Base-by-base conservation (phyloP, 2,329 filamentous ascomycete species). In the Phyllosticta capitalensis region DNA sequence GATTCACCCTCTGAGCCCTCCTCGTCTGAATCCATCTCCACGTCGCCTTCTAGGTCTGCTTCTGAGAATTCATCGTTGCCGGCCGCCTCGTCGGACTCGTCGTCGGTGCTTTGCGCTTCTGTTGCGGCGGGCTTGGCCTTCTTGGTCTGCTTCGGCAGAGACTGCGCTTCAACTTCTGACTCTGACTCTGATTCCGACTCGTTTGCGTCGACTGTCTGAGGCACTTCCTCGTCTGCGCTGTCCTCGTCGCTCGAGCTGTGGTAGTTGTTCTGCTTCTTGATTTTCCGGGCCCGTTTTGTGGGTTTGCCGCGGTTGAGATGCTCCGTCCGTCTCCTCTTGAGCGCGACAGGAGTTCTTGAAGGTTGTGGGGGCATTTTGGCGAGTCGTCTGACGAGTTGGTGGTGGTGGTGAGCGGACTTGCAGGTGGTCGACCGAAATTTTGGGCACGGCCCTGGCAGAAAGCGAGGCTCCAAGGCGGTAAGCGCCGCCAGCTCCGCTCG, bases 211-310 rank as follows among this genome's bases (percentile, higher is more conserved):
- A 20, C 50, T 10, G 52, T 14, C 20, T 24, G 51, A 22, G 22
- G 50, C 54, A 24, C 54, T 26, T 54, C 53, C 17, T 52, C 51
- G 17, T 56, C 50, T 24, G 14, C 52, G 24, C 52, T 56, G 12
- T 73, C 72, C 59, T 83, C 81, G 52, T 85, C 82, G 61, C 81
- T 81, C 30, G 82, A 85, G 68, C 82, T 85, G 78, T 86, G 80
- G 74, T 88, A 87, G 61, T 78, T 74, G 64, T 74, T 75, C 69
- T 87, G 83, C 70, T 84, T 84, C 71, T 82, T 84, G 69, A 83
- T 78, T 66, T 83, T 83, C 71, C 82, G 83, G 52, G 75, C 70
- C 65, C 74, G 75, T 68, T 78, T 79, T 24, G 78, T 76, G 55
- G 75, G 75, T 66, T 79, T 79, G 52, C 79, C 79, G 56, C 78